Evolutionary conservation across 257 asterid genomes (phyloP).

Genomic region (Avicennia marina): DNA sequence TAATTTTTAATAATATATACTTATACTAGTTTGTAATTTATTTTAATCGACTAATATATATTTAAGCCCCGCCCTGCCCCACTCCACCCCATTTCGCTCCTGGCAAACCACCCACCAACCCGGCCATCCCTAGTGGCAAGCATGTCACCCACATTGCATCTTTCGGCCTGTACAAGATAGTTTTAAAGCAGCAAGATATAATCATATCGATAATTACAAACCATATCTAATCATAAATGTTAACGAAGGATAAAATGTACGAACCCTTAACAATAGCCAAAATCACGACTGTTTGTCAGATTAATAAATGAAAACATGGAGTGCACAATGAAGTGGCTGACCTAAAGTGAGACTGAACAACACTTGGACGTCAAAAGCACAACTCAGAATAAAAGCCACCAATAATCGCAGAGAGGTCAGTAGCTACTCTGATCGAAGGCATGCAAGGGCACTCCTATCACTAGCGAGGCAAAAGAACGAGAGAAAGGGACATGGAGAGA

Average conservation of each 20-base stretch:
- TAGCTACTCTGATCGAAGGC: slow-evolving; percentile 29
- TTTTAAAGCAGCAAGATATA: no score
- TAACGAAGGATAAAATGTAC: slow-evolving; percentile 14
- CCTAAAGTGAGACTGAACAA: slow-evolving; percentile 39
- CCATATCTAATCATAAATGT: no score
- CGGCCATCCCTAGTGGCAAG: no score
- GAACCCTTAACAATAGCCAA: slow-evolving; percentile 26
- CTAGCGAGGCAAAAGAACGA: slow-evolving; percentile 39
- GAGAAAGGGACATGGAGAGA: slow-evolving; percentile 24
- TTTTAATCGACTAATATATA: no score
- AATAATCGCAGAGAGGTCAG: slow-evolving; percentile 28
- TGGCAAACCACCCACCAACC: no score
- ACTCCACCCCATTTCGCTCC: no score
- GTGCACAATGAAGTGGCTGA: slow-evolving; percentile 45
- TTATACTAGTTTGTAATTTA: no score
- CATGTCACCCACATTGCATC: no score
- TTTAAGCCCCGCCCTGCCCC: no score
- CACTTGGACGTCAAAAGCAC: slow-evolving; percentile 28
- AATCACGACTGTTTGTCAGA: slow-evolving; percentile 32
- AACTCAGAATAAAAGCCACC: slow-evolving; percentile 35
- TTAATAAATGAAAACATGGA: slow-evolving; percentile 38
- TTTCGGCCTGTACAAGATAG: no score
- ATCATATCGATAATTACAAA: no score
- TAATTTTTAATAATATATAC: no score
- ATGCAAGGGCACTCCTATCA: slow-evolving; percentile 37